phyloP scores from a whole-genome alignment of 148 eudicot genomes.

The Oxyria digyna region DNA sequence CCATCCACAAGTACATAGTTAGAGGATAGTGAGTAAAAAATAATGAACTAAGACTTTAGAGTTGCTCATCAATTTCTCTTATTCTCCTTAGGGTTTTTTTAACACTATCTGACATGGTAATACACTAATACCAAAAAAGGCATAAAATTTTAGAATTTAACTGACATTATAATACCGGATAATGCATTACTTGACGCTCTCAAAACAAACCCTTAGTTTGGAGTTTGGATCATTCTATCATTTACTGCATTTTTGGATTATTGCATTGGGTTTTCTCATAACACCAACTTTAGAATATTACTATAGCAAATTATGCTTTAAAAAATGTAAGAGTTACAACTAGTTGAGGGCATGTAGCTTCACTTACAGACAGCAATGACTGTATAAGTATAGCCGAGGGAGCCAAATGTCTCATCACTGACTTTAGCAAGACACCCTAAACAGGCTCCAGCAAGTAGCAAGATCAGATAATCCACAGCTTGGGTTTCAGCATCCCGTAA shows the following conservation, averaged over 20 bases:
- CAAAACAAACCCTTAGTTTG: neutral
- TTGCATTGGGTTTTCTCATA: neutral
- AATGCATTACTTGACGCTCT: too few species aligned
- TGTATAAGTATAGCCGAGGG: slow-evolving; percentile 41
- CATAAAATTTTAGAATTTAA: too few species aligned
- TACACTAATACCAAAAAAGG: too few species aligned
- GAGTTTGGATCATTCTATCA: neutral
- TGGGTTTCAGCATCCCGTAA: slow-evolving; percentile 47
- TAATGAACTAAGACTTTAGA: too few species aligned
- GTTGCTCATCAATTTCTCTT: too few species aligned
- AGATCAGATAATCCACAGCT: slow-evolving; percentile 47
- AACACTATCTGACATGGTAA: too few species aligned
- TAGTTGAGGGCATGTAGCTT: neutral
- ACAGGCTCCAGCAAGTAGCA: slow-evolving; percentile 56
- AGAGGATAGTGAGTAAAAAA: too few species aligned
- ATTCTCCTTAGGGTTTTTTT: too few species aligned
- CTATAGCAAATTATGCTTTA: neutral
- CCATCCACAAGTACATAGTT: slow-evolving; percentile 10
- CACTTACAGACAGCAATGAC: slow-evolving; percentile 64
- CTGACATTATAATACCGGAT: too few species aligned
- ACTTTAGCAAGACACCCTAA: slow-evolving; percentile 43
- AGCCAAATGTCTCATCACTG: slow-evolving; percentile 44
- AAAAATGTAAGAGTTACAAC: neutral
- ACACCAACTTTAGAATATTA: neutral
- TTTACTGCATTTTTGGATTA: too few species aligned